Conservation (phyloP, 768 basidiomycete genomes). For the Porphyrellus cyaneotinctus region DNA sequence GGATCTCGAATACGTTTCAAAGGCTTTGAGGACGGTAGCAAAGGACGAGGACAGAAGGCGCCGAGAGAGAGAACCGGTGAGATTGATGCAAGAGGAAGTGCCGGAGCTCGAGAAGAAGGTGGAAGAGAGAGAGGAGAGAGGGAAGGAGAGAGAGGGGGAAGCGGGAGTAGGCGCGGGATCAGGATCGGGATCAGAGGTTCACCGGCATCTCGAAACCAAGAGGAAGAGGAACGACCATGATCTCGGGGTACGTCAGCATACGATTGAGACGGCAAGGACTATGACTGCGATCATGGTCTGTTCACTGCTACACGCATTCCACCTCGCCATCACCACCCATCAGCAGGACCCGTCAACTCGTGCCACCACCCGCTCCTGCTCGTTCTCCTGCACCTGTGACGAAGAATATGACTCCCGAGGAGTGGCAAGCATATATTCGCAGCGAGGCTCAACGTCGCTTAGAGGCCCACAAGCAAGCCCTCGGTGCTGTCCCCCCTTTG, state of each 20-base stretch:
- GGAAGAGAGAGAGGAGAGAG: conserved; percentile 71
- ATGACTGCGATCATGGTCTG: conserved; percentile 33
- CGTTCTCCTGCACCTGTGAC: conserved; percentile 56
- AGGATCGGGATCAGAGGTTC: conserved; percentile 68
- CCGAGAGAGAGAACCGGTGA: conserved; percentile 82
- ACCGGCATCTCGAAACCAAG: conserved; percentile 31
- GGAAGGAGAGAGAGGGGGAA: conserved; percentile 73
- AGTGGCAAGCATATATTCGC: conserved; percentile 72
- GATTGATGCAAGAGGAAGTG: conserved; percentile 84
- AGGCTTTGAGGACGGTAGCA: conserved; percentile 62
- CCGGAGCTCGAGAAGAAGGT: conserved; percentile 88
- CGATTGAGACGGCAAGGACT: conserved; percentile 38
- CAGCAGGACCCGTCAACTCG: conserved; percentile 30
- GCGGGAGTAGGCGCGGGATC: conserved; percentile 69
- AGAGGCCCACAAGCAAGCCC: conserved; percentile 79
- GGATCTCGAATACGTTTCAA: conserved; percentile 82
- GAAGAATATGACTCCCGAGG: conserved; percentile 81
- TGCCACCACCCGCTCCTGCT: conserved; percentile 45
- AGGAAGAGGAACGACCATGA: conserved; percentile 52
- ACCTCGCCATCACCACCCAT: conserved; percentile 44
- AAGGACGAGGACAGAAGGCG: conserved; percentile 85
- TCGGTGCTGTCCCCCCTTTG: conserved; percentile 60
- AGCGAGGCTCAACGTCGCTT: conserved; percentile 80
- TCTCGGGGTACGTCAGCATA: conserved; percentile 40
- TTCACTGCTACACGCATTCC: conserved; percentile 41